These are phyloP conservation scores for Orbilia javanica DNA, from an alignment of 2,329 filamentous ascomycete genomes.

Conservation along the genomic window DNA sequence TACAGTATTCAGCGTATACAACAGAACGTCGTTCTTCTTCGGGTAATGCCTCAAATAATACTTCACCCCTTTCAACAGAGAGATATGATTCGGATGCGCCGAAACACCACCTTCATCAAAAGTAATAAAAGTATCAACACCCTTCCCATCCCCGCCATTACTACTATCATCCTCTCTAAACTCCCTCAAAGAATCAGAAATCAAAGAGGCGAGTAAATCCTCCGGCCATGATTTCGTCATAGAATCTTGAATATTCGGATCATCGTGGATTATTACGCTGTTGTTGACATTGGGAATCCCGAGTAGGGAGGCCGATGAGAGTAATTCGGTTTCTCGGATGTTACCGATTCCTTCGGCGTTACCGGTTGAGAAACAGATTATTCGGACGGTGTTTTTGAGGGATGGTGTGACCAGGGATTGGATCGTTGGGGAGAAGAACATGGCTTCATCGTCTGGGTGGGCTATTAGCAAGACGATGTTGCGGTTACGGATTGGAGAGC, in stretches of 20 bases:
- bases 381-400: conserved; percentile 90
- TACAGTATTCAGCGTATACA: conserved; percentile 86
- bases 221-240: conserved; percentile 85
- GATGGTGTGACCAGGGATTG: conserved; percentile 84
- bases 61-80: conserved; percentile 83
- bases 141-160: too few relatives aligned
- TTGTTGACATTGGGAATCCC: conserved; percentile 80
- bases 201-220: conserved; percentile 72
- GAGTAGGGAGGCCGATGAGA: conserved; percentile 81
- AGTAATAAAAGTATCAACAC: conserved; percentile 86
- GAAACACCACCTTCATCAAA: conserved; percentile 89
- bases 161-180: conserved; percentile 2
- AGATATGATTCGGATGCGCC: conserved; percentile 91
- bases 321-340: conserved; percentile 83
- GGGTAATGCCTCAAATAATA: conserved; percentile 72
- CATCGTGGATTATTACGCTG: conserved; percentile 66
- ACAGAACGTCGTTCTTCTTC: conserved; percentile 64
- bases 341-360: conserved; percentile 89
- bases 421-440: conserved; percentile 96
- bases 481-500: conserved; percentile 81
- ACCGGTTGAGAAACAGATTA: conserved; percentile 81
- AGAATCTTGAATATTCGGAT: conserved; percentile 74
- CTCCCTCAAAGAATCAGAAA: conserved; percentile 33
- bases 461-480: conserved; percentile 92
- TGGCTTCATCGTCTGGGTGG: conserved; percentile 97